Base-by-base conservation (phyloP, 176 grass and related monocot genomes). In the Aegilops longissima region DNA sequence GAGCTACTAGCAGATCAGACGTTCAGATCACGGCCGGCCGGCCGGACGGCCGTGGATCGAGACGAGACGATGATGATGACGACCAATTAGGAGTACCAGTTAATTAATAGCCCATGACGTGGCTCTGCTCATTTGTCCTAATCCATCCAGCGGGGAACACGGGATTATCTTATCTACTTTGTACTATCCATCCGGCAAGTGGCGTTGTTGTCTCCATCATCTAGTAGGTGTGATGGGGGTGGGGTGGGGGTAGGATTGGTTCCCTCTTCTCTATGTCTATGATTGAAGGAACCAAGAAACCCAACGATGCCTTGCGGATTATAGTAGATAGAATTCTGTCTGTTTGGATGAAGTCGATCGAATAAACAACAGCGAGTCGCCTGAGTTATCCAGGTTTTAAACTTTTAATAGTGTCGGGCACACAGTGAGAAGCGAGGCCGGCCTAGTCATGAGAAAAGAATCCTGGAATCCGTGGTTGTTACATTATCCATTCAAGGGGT, bases 141-240 rank as follows among this genome's bases (percentile, higher is more conserved):
- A 77, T 77, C 74, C 74, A 56, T 77, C 74, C 74, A 77, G 74
- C 74, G 74, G 33, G 47, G 74, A 77, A 4, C 47, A 56, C 25
- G 74, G 73, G 47, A 31, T 77, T 54, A 56, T 77, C 74, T 77
- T 77, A 77, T 77, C 73, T 76, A 4, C 73, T 76, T 76, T 76
- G 47, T 77, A 21, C 52, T 77, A 77, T 56, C 74, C 74, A 56
- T 77, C 47, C 74, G 3, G 29, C 74, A 34, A 77, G 47, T 77
- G 74, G 17, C 74, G 1, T 56, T 77, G 74, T 56, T 56, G 74
- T 77, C 74, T 12, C 74, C 10, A 9, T 77, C 74, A 77, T 12
- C 74, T 34, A 56, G 47, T 77, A 56, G 74, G 72, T 75, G 72
- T 49, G 72, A 49, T 27, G 72, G 72, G 40, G 54, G 47, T 76